Percentiles rank a stretch among this genome's conserved stretches.
phyloP scores from a whole-genome alignment of 768 basidiomycete species.

The Trichaptum fuscoviolaceum region DNA sequence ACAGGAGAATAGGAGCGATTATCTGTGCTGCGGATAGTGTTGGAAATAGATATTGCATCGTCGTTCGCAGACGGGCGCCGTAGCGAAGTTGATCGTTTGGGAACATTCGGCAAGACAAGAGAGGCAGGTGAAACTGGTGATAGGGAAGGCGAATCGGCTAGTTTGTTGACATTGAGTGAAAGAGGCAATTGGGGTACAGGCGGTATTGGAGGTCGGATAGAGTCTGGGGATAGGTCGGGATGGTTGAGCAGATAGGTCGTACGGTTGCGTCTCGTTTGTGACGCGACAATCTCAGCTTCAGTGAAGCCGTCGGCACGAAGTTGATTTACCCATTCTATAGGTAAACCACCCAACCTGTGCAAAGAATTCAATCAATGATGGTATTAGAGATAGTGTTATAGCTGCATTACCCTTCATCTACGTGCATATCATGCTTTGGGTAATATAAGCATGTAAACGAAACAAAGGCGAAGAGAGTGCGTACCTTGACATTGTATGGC shows the following conservation, averaged over 20 bases:
- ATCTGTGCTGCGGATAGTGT: not conserved
- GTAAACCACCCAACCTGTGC: constrained; percentile 1
- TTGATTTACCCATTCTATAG: not conserved
- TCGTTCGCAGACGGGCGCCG: not conserved
- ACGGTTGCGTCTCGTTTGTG: constrained; percentile 1
- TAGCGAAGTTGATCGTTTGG: not conserved
- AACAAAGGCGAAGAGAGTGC: not conserved
- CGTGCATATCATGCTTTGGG: constrained; percentile 1
- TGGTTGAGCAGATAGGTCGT: constrained; percentile 5
- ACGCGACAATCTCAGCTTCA: not conserved
- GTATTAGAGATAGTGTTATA: not conserved
- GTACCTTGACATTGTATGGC: constrained; percentile 3
- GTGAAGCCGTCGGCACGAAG: constrained; percentile 1
- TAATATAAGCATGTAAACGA: not conserved
- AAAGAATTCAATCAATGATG: not conserved
- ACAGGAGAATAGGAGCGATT: not conserved
- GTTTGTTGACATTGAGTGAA: not conserved
- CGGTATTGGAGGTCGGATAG: not conserved
- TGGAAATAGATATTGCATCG: not conserved
- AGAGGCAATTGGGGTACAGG: not conserved
- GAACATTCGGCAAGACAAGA: not conserved
- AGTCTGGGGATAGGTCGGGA: constrained; percentile 1
- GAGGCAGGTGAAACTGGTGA: not conserved
- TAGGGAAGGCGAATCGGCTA: not conserved
- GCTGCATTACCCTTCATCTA: constrained; percentile 1